Percentiles rank a stretch among this genome's conserved stretches.
These are phyloP conservation scores for Alternaria postmessia DNA, from an alignment of 2,329 filamentous ascomycete genomes.

Conservation along the genomic window DNA sequence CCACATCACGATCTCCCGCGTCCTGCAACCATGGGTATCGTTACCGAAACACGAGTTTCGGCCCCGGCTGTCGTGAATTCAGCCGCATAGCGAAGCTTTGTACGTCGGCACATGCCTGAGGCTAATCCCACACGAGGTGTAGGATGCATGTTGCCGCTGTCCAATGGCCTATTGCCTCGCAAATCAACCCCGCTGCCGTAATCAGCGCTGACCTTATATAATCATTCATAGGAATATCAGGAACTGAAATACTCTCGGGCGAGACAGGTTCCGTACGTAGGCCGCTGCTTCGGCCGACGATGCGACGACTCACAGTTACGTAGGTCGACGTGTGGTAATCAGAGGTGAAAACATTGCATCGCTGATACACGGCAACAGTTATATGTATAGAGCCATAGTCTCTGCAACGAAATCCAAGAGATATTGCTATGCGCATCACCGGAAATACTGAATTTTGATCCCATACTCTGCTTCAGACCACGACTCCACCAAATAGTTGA, in stretches of 20 bases:
- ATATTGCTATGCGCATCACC: neutral
- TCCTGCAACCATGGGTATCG: neutral
- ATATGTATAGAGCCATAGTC: neutral
- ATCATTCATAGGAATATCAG: conserved; percentile 1
- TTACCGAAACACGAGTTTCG: neutral
- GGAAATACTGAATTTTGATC: neutral
- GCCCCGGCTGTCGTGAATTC: neutral
- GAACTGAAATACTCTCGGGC: neutral
- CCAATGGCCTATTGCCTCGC: conserved; percentile 11
- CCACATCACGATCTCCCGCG: neutral
- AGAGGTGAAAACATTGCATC: neutral
- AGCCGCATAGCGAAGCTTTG: neutral
- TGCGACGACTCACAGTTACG: neutral
- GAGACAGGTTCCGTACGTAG: neutral
- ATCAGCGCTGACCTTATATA: conserved; percentile 18
- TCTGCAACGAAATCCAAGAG: neutral
- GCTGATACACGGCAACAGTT: neutral
- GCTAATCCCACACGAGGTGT: conserved; percentile 5
- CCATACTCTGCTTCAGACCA: neutral
- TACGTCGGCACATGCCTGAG: neutral
- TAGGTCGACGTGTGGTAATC: neutral
- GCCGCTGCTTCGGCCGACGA: conserved; percentile 1
- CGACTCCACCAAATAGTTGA: neutral
- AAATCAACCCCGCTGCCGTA: conserved; percentile 20
- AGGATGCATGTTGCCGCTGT: neutral